Evolutionary conservation across 495 filamentous ascomycete species (phyloP).

Genomic region (Penicillium goetzii): DNA sequence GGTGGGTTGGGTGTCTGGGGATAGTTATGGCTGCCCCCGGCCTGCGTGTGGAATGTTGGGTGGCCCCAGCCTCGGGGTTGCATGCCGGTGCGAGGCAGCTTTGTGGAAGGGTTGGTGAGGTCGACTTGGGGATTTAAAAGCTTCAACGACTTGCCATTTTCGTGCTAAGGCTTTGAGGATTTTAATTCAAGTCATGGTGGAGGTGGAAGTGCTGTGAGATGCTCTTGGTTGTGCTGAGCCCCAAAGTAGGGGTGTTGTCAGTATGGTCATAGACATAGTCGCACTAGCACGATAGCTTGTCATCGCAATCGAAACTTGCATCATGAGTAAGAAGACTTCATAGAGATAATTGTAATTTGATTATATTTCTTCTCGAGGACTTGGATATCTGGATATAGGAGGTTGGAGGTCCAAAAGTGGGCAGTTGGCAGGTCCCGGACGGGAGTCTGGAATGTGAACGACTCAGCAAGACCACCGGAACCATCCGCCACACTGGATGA

Average conservation of each 20-base stretch:
- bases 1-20: neutral
- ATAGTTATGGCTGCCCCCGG: neutral
- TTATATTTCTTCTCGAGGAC: neutral
- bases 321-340: too few relatives aligned
- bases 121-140: neutral
- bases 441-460: constrained; percentile 2
- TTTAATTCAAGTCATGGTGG: neutral
- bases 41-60: constrained; percentile 25
- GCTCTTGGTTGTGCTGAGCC: neutral
- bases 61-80: neutral
- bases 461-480: neutral
- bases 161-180: neutral
- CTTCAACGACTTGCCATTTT: neutral
- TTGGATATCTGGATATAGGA: neutral
- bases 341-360: neutral
- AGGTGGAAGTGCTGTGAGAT: neutral
- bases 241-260: neutral
- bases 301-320: neutral
- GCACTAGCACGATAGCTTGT: neutral
- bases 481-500: neutral
- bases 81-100: neutral
- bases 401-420: neutral
- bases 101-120: neutral
- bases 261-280: neutral
- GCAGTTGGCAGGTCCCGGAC: neutral